Evolutionary conservation across 352 stramenopile species (phyloP), one percentile per base, ranked within the genome.

Genomic region (Pythium periplocum): DNA sequence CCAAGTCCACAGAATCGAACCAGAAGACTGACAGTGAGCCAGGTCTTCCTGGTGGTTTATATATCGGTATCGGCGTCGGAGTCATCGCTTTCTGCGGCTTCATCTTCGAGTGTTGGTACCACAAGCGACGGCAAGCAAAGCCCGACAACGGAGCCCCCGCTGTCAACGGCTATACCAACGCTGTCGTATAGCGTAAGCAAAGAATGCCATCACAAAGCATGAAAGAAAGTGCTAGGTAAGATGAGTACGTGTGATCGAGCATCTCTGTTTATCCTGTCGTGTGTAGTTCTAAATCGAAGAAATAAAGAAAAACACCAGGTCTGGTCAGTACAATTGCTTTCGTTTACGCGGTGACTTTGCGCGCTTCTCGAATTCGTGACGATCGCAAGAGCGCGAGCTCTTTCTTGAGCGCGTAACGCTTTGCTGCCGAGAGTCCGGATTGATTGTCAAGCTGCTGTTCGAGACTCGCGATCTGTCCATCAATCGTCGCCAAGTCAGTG

Each of bases 371-470:
- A 57, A 93, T 86, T 56, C 75, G 75, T 43, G 77, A 67, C 3
- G 82, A 87, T 34, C 82, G 82, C 35, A 75, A 48, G 55, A 87
- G 70, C 6, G 82, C 82, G 11, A 95, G 55, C 42, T 93, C 74
- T 58, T 93, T 95, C 66, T 90, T 92, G 36, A 95, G 49, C 35
- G 82, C 81, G 41, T 87, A 93, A 26, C 75, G 80, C 53, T 93
- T 95, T 2, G 80, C 58, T 2, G 62, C 80, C 9, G 80, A 91
- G 5, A 94, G 55, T 26, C 17, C 17, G 6, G 73, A 54, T 26
- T 72, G 71, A 45, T 68, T 67, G 43, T 94, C 84, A 33, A 94
- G 69, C 54, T 87, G 66, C 5, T 34, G n/a, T 39, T 90, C 78
- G 31, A 92, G 65, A 12, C 69, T 45, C 8, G 61, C 58, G 48